Base-by-base conservation (phyloP, 2,329 filamentous ascomycete genomes). In the Neodidymelliopsis sp. region DNA sequence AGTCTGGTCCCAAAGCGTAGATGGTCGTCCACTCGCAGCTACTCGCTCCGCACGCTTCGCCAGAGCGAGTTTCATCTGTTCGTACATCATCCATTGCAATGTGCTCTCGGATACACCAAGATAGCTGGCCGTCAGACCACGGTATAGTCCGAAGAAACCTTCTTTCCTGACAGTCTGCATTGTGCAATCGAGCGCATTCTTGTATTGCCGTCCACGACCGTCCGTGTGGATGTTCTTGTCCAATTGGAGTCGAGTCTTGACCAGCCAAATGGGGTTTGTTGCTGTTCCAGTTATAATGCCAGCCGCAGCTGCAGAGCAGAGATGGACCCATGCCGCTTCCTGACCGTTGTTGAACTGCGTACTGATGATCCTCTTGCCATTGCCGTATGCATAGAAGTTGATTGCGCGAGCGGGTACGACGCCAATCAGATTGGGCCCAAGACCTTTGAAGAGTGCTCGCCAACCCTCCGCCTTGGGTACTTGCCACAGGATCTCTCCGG, bases 261-360 rank as follows among this genome's bases (percentile, higher is more conserved):
- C 85, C 56, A 97, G 83, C 92, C 92, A 97, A 66, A 97, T 96
- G 1, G 92, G 92, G 73, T 97, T 97, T 27, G 92, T 97, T 16
- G 88, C 90, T 1, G 93, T 97, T 35, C 90, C 90, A 0, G 93
- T 97, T 6, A 87, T 86, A 31, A 97, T 83, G 2, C 92, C 92
- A 1, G 92, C 91, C 12, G 82, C 80, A 1, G 89, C 84, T 4
- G 89, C 92, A 1, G 91, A 87, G 35, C 83, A 77, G 7, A 96
- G 79, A 70, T 96, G 91, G 9, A 96, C 86, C 80, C 84, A 88
- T 0, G 88, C 82, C 11, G 84, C 83, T 67, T 91, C 84, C 61
- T 85, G 70, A 37, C 87, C 84, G 60, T 84, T 67, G 74, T 93
- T 91, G 69, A 90, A 85, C 62, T 87, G 82, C 40, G 90, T 81